These are phyloP conservation scores for Pseudogymnoascus sp. DNA, from an alignment of 2,329 filamentous ascomycete species.

Conservation along the genomic window DNA sequence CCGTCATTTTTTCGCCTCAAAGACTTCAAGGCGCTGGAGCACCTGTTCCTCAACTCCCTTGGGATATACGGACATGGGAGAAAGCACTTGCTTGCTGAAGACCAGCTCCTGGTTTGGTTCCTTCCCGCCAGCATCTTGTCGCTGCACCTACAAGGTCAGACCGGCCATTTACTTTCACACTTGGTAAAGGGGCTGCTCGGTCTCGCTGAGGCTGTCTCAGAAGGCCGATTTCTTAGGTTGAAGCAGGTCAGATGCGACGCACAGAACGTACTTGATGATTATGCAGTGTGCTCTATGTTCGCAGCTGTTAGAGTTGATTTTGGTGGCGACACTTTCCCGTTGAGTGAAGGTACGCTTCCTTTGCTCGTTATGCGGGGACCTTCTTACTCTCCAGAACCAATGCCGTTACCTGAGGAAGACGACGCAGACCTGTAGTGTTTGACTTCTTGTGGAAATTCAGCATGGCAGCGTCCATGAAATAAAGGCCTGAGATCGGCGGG, in stretches of 20 bases:
- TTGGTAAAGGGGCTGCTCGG: neutral
- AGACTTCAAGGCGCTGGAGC: neutral
- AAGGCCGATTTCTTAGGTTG: neutral
- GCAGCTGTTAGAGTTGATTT: neutral
- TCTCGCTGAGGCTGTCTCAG: neutral
- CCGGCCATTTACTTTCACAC: neutral
- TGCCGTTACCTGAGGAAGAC: neutral
- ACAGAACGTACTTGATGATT: neutral
- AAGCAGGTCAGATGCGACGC: neutral
- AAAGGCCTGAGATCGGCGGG: too few relatives aligned
- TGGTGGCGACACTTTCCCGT: neutral
- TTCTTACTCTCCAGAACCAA: neutral
- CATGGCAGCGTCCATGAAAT: too few relatives aligned
- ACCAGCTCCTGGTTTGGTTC: neutral
- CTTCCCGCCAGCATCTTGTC: neutral
- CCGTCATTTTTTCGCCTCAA: neutral
- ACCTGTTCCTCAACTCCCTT: neutral
- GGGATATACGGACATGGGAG: neutral
- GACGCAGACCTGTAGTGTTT: neutral
- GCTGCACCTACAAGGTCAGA: neutral
- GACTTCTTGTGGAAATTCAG: neutral
- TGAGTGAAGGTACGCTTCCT: neutral
- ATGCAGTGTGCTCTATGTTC: neutral
- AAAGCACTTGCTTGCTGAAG: neutral
- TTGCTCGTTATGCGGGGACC: too few relatives aligned